Conservation (phyloP, 352 stramenopile species). For the Phytophthora pinifolia region DNA sequence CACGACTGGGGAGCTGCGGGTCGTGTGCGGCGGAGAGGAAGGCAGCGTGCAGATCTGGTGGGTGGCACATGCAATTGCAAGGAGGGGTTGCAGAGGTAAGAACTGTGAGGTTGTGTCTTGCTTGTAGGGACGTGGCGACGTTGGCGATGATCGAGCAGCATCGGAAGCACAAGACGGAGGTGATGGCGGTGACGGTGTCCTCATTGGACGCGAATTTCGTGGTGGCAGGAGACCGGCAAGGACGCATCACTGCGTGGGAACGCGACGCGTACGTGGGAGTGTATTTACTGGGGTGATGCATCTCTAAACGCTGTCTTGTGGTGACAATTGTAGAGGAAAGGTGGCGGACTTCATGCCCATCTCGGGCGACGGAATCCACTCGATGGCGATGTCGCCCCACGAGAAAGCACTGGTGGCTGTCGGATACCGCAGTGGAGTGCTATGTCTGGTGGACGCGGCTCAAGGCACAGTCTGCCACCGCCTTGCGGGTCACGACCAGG, state of each 20-base stretch:
- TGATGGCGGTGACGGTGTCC: constrained; percentile 49
- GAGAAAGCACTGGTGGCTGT: constrained; percentile 61
- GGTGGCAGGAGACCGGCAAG: constrained; percentile 62
- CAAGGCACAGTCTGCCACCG: constrained; percentile 38
- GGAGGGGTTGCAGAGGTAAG: background rate
- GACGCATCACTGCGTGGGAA: constrained; percentile 56
- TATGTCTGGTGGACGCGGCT: constrained; percentile 56
- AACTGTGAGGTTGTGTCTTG: background rate
- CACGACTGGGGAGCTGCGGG: constrained; percentile 26
- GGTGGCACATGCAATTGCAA: constrained; percentile 2
- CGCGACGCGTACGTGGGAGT: constrained; percentile 46
- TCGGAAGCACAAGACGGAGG: constrained; percentile 56
- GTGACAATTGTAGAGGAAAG: constrained; percentile 30
- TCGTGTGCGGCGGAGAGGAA: constrained; percentile 70
- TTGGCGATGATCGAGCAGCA: constrained; percentile 60
- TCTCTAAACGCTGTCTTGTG: constrained; percentile 11
- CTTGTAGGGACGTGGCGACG: constrained; percentile 49
- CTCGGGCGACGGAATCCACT: constrained; percentile 53
- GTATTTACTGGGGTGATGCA: background rate
- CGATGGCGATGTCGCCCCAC: constrained; percentile 51
- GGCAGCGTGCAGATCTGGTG: constrained; percentile 77
- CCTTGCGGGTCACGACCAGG: constrained; percentile 66
- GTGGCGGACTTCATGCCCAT: constrained; percentile 51
- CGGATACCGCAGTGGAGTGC: constrained; percentile 64
- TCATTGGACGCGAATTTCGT: constrained; percentile 44